A percentile compares a stretch with the other conserved stretches of the same genome.
Conservation (phyloP, 2,329 filamentous ascomycete species). For the Scedosporium aurantiacum region DNA sequence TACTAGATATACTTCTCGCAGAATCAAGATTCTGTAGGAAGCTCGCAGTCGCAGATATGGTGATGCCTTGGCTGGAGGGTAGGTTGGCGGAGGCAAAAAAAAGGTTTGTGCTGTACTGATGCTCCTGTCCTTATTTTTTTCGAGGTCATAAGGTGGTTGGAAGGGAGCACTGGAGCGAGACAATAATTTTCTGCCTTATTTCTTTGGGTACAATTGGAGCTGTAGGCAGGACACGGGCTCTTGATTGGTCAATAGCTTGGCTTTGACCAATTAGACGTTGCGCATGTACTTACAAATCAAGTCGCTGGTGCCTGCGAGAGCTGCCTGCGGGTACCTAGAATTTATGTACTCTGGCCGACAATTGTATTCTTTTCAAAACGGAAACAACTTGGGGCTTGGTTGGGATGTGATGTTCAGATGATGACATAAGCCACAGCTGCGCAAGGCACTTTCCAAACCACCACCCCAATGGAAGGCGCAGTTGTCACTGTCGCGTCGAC, state of each 20-base stretch:
- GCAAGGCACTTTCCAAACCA: not conserved
- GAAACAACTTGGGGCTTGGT: too few relatives aligned
- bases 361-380: too few relatives aligned
- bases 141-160: not conserved
- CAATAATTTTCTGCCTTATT: conserved; percentile 6
- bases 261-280: not conserved
- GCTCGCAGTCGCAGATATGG: not conserved
- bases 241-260: conserved; percentile 1
- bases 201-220: not conserved
- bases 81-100: not conserved
- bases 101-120: not conserved
- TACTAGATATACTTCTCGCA: not conserved
- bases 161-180: not conserved
- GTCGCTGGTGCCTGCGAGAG: conserved; percentile 1
- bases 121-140: conserved; percentile 4
- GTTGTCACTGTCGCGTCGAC: not conserved
- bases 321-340: conserved; percentile 3
- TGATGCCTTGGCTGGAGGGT: conserved; percentile 2
- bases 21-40: not conserved
- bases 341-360: not conserved
- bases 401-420: not conserved
- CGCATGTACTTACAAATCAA: not conserved
- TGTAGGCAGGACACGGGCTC: not conserved
- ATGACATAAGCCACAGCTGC: not conserved
- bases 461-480: not conserved